phyloP scores from a whole-genome alignment of 2,329 filamentous ascomycete genomes.

The Beauveria pseudobassiana region DNA sequence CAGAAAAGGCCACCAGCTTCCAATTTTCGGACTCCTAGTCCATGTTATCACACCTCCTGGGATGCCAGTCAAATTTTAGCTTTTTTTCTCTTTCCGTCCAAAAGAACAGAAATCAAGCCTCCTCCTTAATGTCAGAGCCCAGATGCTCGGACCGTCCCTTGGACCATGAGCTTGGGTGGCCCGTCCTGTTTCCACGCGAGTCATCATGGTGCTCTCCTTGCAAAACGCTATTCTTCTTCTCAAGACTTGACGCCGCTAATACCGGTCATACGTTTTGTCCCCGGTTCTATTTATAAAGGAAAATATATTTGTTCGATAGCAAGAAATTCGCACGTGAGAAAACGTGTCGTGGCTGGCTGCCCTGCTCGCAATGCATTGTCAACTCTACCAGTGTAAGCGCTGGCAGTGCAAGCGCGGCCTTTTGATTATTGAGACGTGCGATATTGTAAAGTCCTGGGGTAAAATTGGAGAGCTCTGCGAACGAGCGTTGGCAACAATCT shows the following conservation, averaged over 20 bases:
- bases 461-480: neutral
- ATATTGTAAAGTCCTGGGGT: neutral
- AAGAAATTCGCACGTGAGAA: too few relatives aligned
- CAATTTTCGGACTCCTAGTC: neutral
- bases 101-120: neutral
- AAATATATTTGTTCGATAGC: too few relatives aligned
- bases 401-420: neutral
- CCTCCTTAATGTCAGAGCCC: slow-evolving; percentile 4
- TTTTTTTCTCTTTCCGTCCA: neutral
- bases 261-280: neutral
- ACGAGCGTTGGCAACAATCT: neutral
- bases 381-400: neutral
- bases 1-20: neutral
- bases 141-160: slow-evolving; percentile 11
- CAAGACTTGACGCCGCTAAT: neutral
- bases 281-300: neutral
- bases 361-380: neutral
- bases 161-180: slow-evolving; percentile 5
- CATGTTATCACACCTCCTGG: neutral
- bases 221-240: neutral
- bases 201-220: neutral
- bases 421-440: neutral
- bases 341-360: neutral
- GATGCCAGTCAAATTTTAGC: neutral
- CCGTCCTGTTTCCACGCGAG: slow-evolving; percentile 10